Evolutionary conservation across 352 stramenopile species (phyloP).

Genomic region (Phytophthora nicotianae): DNA sequence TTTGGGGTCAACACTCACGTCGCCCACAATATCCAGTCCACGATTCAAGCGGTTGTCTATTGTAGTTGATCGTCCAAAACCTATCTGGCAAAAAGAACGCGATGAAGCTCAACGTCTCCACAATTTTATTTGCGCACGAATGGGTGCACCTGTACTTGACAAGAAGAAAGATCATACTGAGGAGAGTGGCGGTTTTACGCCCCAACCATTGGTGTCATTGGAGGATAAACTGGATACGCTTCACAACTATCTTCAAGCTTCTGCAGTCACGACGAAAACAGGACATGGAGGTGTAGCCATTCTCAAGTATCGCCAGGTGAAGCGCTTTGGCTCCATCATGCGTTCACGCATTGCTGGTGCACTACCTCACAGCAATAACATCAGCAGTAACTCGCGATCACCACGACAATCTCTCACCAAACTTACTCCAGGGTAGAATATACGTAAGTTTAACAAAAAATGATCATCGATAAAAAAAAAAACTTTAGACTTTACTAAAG

Average conservation of each 20-base stretch:
- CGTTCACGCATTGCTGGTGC: slow-evolving; percentile 38
- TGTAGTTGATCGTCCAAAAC: slow-evolving; percentile 1
- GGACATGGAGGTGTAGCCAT: slow-evolving; percentile 36
- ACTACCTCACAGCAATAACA: slow-evolving; percentile 8
- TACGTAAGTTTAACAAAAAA: too few relatives aligned
- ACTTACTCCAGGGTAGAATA: slow-evolving; percentile 15
- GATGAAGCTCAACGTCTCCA: slow-evolving; percentile 60
- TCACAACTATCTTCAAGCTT: slow-evolving; percentile 61
- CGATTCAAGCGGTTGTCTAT: slow-evolving; percentile 9
- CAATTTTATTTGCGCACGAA: slow-evolving; percentile 68
- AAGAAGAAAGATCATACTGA: slow-evolving; percentile 38
- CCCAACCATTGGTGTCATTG: slow-evolving; percentile 42
- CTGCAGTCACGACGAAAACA: slow-evolving; percentile 16
- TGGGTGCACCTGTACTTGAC: slow-evolving; percentile 36
- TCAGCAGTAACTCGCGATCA: slow-evolving; percentile 7
- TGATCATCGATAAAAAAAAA: too few relatives aligned
- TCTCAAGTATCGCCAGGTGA: slow-evolving; percentile 70
- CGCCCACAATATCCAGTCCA: background rate
- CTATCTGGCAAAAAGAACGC: slow-evolving; percentile 52
- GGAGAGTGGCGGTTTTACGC: slow-evolving; percentile 54
- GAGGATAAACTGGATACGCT: slow-evolving; percentile 72
- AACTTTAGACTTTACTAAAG: too few relatives aligned
- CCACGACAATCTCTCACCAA: slow-evolving; percentile 21
- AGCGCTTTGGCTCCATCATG: slow-evolving; percentile 72
- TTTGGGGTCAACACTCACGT: background rate